These are phyloP conservation scores for Lavandula angustifolia DNA, from an alignment of 257 asterid species.

Conservation along the genomic window DNA sequence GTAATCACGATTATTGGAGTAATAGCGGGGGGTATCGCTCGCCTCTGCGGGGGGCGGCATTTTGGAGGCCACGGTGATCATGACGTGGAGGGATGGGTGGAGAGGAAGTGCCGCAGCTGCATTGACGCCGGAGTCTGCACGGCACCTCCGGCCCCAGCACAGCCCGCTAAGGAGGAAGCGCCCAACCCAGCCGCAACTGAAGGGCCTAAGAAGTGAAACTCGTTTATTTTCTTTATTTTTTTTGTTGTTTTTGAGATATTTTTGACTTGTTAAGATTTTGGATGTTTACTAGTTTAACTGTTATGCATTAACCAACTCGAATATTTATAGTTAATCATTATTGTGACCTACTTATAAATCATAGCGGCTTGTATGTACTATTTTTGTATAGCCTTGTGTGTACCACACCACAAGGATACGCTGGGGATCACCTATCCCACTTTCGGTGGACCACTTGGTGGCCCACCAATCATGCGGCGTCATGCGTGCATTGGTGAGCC, in stretches of 20 bases:
- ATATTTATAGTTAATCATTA: no score
- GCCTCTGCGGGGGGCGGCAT: slow-evolving; percentile 85
- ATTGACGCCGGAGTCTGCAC: slow-evolving; percentile 60
- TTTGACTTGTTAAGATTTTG: not conserved
- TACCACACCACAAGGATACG: no score
- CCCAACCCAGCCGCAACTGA: slow-evolving; percentile 36
- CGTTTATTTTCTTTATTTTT: not conserved
- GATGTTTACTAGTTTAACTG: not conserved
- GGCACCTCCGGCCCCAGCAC: slow-evolving; percentile 27
- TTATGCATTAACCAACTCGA: not conserved
- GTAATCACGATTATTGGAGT: slow-evolving; percentile 74
- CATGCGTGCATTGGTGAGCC: no score
- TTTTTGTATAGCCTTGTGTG: no score
- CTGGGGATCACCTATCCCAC: no score
- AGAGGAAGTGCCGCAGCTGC: slow-evolving; percentile 75
- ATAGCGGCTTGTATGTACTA: no score
- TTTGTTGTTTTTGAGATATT: not conserved
- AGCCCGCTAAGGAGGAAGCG: slow-evolving; percentile 41
- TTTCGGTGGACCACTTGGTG: no score
- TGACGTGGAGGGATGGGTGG: slow-evolving; percentile 85
- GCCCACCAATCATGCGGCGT: no score
- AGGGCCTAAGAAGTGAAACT: slow-evolving; percentile 40
- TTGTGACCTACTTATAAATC: not conserved
- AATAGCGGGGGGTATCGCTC: slow-evolving; percentile 68
- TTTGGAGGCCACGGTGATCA: slow-evolving; percentile 67